These are phyloP conservation scores for Mycena indigotica DNA, from an alignment of 768 basidiomycete genomes.

Conservation along the genomic window DNA sequence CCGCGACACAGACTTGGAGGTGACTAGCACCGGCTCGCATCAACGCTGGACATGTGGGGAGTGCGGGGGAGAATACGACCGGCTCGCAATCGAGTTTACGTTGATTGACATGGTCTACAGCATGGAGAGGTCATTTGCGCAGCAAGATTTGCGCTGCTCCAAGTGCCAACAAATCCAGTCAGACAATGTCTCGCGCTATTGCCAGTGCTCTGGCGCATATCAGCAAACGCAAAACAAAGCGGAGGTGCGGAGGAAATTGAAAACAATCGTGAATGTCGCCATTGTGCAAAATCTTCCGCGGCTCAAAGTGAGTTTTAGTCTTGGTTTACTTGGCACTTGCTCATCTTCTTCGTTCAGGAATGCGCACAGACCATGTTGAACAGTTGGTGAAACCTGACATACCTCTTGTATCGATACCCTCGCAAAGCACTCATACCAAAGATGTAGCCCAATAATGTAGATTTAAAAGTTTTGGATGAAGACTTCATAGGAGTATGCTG, in stretches of 20 bases:
- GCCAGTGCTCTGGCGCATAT: conserved; percentile 87
- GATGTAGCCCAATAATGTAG: not conserved
- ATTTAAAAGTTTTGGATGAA: not conserved
- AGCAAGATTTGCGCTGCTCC: conserved; percentile 87
- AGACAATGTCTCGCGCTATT: conserved; percentile 83
- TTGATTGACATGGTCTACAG: conserved; percentile 75
- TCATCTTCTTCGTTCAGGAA: conserved; percentile 36
- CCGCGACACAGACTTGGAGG: conserved; percentile 75
- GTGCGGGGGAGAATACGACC: conserved; percentile 88
- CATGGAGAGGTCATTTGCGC: conserved; percentile 73
- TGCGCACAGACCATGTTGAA: conserved; percentile 46
- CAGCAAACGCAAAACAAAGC: conserved; percentile 69
- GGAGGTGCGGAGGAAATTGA: conserved; percentile 70
- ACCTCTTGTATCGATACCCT: conserved; percentile 22
- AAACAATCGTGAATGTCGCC: conserved; percentile 84
- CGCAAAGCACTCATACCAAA: not conserved
- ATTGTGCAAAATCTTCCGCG: conserved; percentile 68
- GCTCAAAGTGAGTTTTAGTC: conserved; percentile 56
- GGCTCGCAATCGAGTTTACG: conserved; percentile 82
- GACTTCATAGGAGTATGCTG: too few species aligned
- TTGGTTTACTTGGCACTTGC: conserved; percentile 5
- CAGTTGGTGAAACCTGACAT: conserved; percentile 37
- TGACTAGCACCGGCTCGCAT: conserved; percentile 56
- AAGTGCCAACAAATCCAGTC: conserved; percentile 91
- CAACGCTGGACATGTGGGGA: conserved; percentile 66